Evolutionary conservation across 768 basidiomycete species (phyloP), one percentile per base, ranked within the genome.

Genomic region (Antrodiella citrinella): DNA sequence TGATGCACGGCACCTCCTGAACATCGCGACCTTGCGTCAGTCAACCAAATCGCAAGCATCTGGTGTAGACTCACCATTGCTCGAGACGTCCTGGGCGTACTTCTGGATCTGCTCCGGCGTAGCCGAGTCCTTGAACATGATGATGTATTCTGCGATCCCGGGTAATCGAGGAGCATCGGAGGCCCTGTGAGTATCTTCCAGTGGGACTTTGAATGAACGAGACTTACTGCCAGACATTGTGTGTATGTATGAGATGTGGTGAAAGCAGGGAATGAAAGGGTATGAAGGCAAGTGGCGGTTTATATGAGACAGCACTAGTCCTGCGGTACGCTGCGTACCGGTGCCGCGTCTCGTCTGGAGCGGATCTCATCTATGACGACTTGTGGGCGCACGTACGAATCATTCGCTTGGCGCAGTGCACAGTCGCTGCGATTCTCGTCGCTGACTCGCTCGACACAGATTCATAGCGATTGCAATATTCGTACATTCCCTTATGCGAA

Each of bases 111-210:
- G 60, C 7, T 69, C 71, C 30, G 64, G 45, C 22, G 71, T 60
- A 38, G 69, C 76, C 22, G 50, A 42, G 2, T 72, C 61, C 61
- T 79, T 80, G 68, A 82, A 81, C 4, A 77, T 69, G 39, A 82
- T 72, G 48, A 81, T 80, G 57, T 70, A 80, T 54, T 64, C 78
- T 81, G 59, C 30, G 15, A 35, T 7, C 15, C 30, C 30, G 15
- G 30, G 30, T 35, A 7, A 35, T 7, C 15, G 7, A 35, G 30
- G n/a, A n/a, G n/a, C n/a, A n/a, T n/a, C n/a, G n/a, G n/a, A n/a
- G n/a, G n/a, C n/a, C n/a, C n/a, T n/a, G n/a, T n/a, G n/a, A n/a
- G n/a, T n/a, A n/a, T n/a, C 30, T 35, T 7, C 7, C 30, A 35
- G 30, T 15, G 7, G 15, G 30, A 35, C 7, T 35, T 7, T 7